These are phyloP conservation scores for Gynostemma pentaphyllum DNA, from an alignment of 306 rosid species.

Conservation along the genomic window DNA sequence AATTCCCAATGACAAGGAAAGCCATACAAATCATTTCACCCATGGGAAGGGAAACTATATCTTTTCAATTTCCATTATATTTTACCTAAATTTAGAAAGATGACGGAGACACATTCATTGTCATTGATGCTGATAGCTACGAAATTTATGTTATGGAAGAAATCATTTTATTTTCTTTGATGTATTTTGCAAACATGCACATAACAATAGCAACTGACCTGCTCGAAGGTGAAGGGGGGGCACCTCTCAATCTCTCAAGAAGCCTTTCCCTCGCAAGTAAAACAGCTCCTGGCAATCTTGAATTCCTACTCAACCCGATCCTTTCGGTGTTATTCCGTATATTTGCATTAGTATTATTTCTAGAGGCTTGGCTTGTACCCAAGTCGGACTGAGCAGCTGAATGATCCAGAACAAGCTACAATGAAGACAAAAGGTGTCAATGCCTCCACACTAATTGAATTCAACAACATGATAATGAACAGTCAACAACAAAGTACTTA, in stretches of 20 bases:
- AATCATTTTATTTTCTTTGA: not conserved
- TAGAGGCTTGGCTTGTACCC: slow-evolving; percentile 20
- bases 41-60: not conserved
- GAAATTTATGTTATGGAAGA: not conserved
- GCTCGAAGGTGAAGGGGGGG: slow-evolving; percentile 29
- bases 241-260: slow-evolving; percentile 76
- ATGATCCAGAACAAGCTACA: slow-evolving; percentile 33
- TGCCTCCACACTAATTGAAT: not conserved
- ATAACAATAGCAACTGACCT: slow-evolving; percentile 32
- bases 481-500: too few species aligned
- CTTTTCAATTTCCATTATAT: too few species aligned
- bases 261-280: slow-evolving; percentile 78
- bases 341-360: slow-evolving; percentile 25
- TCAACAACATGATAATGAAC: too few species aligned
- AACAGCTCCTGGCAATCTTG: slow-evolving; percentile 68
- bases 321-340: slow-evolving; percentile 20
- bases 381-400: slow-evolving; percentile 28
- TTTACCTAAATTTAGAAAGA: not conserved
- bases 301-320: slow-evolving; percentile 26
- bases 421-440: not conserved
- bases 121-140: not conserved
- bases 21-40: not conserved
- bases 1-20: not conserved
- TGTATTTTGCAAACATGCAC: not conserved
- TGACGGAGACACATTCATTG: not conserved